These are phyloP conservation scores for Spathaspora sp. DNA, from an alignment of 805 yeast genomes.

Conservation along the genomic window DNA sequence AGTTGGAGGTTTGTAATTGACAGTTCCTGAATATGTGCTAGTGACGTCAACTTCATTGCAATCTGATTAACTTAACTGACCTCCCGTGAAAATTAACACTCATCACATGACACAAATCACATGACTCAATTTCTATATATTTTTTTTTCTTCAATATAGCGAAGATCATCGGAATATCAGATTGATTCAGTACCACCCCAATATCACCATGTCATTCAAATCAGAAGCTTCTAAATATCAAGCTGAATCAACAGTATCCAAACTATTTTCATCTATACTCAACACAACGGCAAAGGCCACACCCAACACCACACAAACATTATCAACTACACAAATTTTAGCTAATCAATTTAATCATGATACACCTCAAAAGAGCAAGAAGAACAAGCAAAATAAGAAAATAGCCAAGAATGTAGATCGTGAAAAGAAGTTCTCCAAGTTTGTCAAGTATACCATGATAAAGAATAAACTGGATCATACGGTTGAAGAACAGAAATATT, in stretches of 20 bases:
- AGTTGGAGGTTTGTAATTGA: no score
- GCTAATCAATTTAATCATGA: slow-evolving; percentile 14
- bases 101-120: not conserved
- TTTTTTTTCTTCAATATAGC: not conserved
- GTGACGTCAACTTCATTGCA: no score
- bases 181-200: not conserved
- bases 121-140: not conserved
- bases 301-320: not conserved
- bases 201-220: slow-evolving; percentile 17
- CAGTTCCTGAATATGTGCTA: no score
- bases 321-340: slow-evolving; percentile 17
- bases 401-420: slow-evolving; percentile 25
- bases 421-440: slow-evolving; percentile 30
- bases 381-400: slow-evolving; percentile 19
- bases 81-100: not conserved
- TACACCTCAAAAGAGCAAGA: slow-evolving; percentile 15
- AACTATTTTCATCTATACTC: slow-evolving; percentile 18
- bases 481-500: slow-evolving; percentile 34
- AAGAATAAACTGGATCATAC: slow-evolving; percentile 25
- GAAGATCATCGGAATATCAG: not conserved
- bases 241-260: slow-evolving; percentile 40
- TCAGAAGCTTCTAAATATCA: slow-evolving; percentile 28
- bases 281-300: slow-evolving; percentile 6
- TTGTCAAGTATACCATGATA: slow-evolving; percentile 37
- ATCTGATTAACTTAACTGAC: no score